Evolutionary conservation across 257 asterid species (phyloP), one percentile per base, ranked within the genome.

Genomic region (Solanum tarapatanum): DNA sequence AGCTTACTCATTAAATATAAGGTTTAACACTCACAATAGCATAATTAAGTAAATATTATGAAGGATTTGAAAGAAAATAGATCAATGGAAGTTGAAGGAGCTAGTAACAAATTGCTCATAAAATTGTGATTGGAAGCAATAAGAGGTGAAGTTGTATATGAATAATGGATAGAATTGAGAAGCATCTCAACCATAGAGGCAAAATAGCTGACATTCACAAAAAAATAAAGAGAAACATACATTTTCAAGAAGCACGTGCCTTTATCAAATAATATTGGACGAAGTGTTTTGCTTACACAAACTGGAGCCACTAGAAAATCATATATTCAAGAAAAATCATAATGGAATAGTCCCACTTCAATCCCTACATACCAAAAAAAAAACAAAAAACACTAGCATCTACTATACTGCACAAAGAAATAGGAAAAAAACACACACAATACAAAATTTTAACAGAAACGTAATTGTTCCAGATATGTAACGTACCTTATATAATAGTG

Each of bases 161-260:
- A 33, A 51, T 6, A 33, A 73, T 45, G 8, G 66, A 74, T 28
- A 23, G 76, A 21, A 85, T 35, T 87, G 84, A 89, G 74, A 80
- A 37, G 1, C 36, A 80, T 33, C 68, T 76, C 26, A n/a, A 77
- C 37, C 89, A 68, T 80, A 80, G 83, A 86, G 72, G 82, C 84
- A 45, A 77, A 87, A 84, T 87, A 89, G 88, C 77, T 58, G 88
- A 87, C 88, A 77, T 84, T 45, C 89, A 87, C 91, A 87, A 89
- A 87, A 85, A 86, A 43, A 32, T 87, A 84, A 82, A 80, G 41
- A 80, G 89, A 89, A 84, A 41, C 82, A 68, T 43, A 43, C 45
- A 7, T 64, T 87, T 76, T 26, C 64, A 41, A 77, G 48, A 60
- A 82, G 88, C 91, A 89, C 88, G 82, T 89, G 89, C 88, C 75